Evolutionary conservation across 176 grass and related monocot species (phyloP).

Genomic region (Pontederia paniculata): DNA sequence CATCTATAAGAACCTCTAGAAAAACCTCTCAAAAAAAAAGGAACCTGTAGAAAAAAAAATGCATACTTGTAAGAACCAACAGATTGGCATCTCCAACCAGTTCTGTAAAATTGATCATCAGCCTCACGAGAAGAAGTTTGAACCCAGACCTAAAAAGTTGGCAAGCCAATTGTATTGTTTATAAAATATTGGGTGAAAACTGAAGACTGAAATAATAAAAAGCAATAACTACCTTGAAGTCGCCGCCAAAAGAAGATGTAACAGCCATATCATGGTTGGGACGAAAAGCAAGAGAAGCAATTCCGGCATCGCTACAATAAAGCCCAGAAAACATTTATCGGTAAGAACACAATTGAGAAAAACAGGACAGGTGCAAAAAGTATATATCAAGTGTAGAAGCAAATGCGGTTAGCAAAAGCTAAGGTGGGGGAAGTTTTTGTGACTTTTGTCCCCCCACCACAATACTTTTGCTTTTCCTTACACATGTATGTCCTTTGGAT

Average conservation of each 20-base stretch:
- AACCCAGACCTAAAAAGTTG: slow-evolving; percentile 53
- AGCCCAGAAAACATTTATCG: background rate
- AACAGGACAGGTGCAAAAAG: no score
- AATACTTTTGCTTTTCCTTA: no score
- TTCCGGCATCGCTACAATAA: slow-evolving; percentile 46
- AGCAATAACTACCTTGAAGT: slow-evolving; percentile 55
- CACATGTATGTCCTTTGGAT: no score
- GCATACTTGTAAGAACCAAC: slow-evolving; percentile 92
- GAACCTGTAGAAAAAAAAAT: background rate
- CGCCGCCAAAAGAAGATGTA: slow-evolving; percentile 74
- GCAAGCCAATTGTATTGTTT: background rate
- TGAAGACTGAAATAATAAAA: slow-evolving; percentile 12
- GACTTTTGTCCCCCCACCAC: no score
- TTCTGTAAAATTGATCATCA: slow-evolving; percentile 35
- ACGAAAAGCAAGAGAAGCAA: slow-evolving; percentile 71
- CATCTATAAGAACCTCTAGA: slow-evolving; percentile 11
- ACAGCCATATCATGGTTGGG: slow-evolving; percentile 66
- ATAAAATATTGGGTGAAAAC: slow-evolving; percentile 11
- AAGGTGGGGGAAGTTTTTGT: no score
- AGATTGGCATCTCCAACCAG: slow-evolving; percentile 98
- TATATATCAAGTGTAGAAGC: no score
- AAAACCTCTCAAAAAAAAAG: slow-evolving; percentile 5
- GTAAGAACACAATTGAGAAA: no score
- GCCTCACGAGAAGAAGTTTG: slow-evolving; percentile 25
- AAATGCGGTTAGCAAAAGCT: no score